Evolutionary conservation across 169 alveolate species (phyloP).

Genomic region (Plasmodium fragile): DNA sequence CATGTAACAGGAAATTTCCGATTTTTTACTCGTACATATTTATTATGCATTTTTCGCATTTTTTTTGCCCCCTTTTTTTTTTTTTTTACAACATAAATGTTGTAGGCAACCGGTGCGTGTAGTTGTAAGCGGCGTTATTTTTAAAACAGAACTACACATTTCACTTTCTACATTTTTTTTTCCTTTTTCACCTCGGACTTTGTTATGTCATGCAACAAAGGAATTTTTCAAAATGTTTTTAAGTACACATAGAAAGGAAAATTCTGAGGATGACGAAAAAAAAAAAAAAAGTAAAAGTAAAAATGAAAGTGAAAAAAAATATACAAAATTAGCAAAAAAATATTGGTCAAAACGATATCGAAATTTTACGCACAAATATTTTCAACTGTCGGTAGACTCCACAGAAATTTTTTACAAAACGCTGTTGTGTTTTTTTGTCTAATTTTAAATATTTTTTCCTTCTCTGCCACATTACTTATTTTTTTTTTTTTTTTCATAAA

Average conservation of each 20-base stretch:
- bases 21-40: background rate
- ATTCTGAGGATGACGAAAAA: slow-evolving; percentile 1
- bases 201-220: background rate
- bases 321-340: slow-evolving; percentile 3
- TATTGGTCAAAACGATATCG: background rate
- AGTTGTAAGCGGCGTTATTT: slow-evolving; percentile 40
- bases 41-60: slow-evolving; percentile 6
- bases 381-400: slow-evolving; percentile 24
- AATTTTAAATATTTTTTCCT: slow-evolving; percentile 10
- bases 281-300: background rate
- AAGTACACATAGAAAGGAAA: slow-evolving; percentile 21
- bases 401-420: slow-evolving; percentile 13
- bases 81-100: slow-evolving; percentile 14
- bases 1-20: background rate
- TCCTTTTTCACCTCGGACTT: background rate
- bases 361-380: slow-evolving; percentile 31
- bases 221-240: slow-evolving; percentile 1
- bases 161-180: background rate
- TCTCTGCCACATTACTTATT: background rate
- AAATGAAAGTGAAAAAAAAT: background rate
- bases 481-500: background rate
- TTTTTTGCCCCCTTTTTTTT: background rate
- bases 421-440: slow-evolving; percentile 6
- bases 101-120: slow-evolving; percentile 72
- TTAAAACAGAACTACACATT: slow-evolving; percentile 50